A percentile compares a stretch with the other conserved stretches of the same genome.
phyloP scores from a whole-genome alignment of 768 basidiomycete species.

The Chalciporus chontae region DNA sequence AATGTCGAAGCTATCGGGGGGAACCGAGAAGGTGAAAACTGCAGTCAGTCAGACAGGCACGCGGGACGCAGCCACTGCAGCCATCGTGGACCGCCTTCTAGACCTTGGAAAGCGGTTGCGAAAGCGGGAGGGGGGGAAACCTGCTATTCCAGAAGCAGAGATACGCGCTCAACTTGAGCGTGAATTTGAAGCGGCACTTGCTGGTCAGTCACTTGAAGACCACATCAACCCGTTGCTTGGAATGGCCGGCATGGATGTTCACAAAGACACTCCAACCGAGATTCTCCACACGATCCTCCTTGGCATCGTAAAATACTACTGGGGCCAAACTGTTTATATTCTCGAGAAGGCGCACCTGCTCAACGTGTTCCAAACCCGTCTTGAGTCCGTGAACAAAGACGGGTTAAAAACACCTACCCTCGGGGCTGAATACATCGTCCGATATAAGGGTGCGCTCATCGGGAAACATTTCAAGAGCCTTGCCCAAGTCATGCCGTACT shows the following conservation, averaged over 20 bases:
- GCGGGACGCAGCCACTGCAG: no score
- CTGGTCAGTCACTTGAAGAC: neutral
- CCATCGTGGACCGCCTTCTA: conserved; percentile 15
- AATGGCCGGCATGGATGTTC: conserved; percentile 16
- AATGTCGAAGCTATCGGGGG: no score
- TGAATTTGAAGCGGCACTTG: no score
- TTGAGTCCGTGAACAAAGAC: conserved; percentile 20
- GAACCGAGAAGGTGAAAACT: no score
- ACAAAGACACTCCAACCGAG: conserved; percentile 31
- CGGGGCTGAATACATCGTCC: conserved; percentile 30
- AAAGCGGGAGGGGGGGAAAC: neutral
- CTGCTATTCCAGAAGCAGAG: neutral
- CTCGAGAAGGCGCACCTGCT: conserved; percentile 23
- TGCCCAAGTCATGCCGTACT: conserved; percentile 25
- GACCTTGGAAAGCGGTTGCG: conserved; percentile 25
- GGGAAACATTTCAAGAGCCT: conserved; percentile 33
- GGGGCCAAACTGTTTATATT: conserved; percentile 16
- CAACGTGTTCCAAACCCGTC: conserved; percentile 18
- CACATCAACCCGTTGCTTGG: conserved; percentile 13
- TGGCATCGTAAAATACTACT: conserved; percentile 33
- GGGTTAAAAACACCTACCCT: conserved; percentile 28
- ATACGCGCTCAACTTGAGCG: no score
- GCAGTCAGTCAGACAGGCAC: no score
- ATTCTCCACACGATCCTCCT: conserved; percentile 32
- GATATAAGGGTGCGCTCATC: conserved; percentile 28